Base-by-base conservation (phyloP, 176 grass and related monocot genomes). In the Metroxylon sagu region DNA sequence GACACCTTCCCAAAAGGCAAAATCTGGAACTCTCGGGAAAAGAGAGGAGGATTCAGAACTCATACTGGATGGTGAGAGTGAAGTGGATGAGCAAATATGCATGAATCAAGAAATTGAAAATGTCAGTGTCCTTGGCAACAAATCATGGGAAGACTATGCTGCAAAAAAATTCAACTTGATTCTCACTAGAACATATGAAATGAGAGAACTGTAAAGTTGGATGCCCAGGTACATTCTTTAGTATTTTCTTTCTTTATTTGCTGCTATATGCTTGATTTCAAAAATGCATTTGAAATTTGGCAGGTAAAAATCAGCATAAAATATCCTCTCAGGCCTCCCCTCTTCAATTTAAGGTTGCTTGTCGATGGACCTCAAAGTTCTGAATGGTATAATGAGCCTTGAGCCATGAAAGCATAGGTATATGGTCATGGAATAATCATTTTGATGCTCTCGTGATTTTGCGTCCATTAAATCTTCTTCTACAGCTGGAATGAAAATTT, bases 391-490 rank as follows among this genome's bases (percentile, higher is more conserved):
- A 97, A 88, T 75, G 87, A 87, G 35, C 80, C 91, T 62, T 81
- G 84, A 70, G 80, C 84, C 7, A 91, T 97, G 87, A 84, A 97
- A 83, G 78, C 83, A 27, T 83, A 97, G 92, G 92, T 97, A 75
- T 75, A 83, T 71, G 17, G 50, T 50, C 14, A 28, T 50, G 29
- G 54, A 54, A 16, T 17, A 10, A 4, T 57, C 3, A 25, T 75
- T 75, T 50, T 54, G 1, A 43, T 30, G 50, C 43, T 30, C 14
- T 52, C 49, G 50, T 48, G 10, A 56, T 56, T 21, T 25, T 56
- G 66, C 59, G 66, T 25, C 15, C 5, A 52, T 54, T 25, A 50
- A 50, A 35, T 57, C 23, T 26, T 59, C 19, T 30, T 6, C 17
- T 2, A 49, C 3, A 65, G 56, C 59, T 25, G 65, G 48, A 57